These are phyloP conservation scores for Filobasidium floriforme DNA, from an alignment of 768 basidiomycete genomes.

Conservation along the genomic window DNA sequence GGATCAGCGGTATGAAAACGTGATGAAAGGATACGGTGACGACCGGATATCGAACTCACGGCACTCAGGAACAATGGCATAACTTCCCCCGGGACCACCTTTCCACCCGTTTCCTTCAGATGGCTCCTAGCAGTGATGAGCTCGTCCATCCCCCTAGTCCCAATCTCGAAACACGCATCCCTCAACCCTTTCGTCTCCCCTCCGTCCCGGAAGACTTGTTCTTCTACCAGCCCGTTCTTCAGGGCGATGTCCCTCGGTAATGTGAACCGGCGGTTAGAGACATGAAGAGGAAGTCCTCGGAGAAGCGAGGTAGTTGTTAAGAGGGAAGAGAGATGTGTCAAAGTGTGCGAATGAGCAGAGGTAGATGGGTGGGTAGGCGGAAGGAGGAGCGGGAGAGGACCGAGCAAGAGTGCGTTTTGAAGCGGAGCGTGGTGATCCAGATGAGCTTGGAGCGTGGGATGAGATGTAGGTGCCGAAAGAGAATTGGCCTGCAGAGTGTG, in stretches of 20 bases:
- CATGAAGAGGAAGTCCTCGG: slow-evolving; percentile 34
- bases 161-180: slow-evolving; percentile 39
- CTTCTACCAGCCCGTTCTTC: slow-evolving; percentile 41
- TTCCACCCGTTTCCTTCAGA: slow-evolving; percentile 32
- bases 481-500: slow-evolving; percentile 26
- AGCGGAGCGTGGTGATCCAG: slow-evolving; percentile 33
- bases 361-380: slow-evolving; percentile 34
- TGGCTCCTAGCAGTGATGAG: slow-evolving; percentile 43
- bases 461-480: slow-evolving; percentile 28
- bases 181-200: slow-evolving; percentile 47
- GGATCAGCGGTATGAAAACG: neutral
- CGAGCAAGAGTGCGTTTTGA: slow-evolving; percentile 38
- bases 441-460: slow-evolving; percentile 34
- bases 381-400: slow-evolving; percentile 39
- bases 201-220: slow-evolving; percentile 49
- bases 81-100: slow-evolving; percentile 31
- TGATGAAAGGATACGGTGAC: no score
- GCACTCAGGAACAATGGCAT: slow-evolving; percentile 40
- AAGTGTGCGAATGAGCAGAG: slow-evolving; percentile 36
- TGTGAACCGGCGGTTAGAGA: slow-evolving; percentile 33
- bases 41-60: slow-evolving; percentile 25
- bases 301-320: slow-evolving; percentile 37
- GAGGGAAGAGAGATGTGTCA: slow-evolving; percentile 41
- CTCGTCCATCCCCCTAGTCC: slow-evolving; percentile 45
- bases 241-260: slow-evolving; percentile 33